phyloP scores from a whole-genome alignment of 2,329 filamentous ascomycete genomes.

The Colletotrichum somersetense region DNA sequence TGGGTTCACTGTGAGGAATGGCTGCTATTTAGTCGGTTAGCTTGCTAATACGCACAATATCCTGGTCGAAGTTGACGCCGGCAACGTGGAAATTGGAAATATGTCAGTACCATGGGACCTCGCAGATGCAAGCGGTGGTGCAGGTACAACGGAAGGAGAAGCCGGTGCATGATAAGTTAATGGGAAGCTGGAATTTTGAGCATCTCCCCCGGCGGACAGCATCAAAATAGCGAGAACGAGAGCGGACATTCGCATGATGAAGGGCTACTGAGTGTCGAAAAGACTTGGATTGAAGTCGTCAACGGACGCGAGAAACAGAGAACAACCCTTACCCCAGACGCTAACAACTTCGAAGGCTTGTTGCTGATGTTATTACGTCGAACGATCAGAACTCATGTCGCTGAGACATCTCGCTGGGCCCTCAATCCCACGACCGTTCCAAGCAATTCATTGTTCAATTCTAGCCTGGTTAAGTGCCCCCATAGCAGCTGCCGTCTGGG shows the following conservation, averaged over 20 bases:
- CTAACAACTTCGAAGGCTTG: neutral
- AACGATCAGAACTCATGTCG: neutral
- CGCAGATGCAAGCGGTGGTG: neutral
- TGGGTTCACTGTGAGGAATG: neutral
- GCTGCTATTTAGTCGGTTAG: neutral
- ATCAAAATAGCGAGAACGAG: neutral
- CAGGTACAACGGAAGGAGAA: neutral
- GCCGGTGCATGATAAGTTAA: neutral
- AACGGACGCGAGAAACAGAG: neutral
- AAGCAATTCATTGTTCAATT: neutral
- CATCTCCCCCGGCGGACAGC: neutral
- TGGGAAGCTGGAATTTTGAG: conserved; percentile 3
- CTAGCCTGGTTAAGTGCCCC: neutral
- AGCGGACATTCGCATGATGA: conserved; percentile 11
- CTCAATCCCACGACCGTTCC: neutral
- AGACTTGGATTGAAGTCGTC: neutral
- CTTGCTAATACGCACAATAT: neutral
- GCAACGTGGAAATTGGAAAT: neutral
- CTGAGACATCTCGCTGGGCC: neutral
- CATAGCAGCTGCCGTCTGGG: neutral
- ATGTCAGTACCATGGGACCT: conserved; percentile 1
- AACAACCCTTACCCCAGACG: neutral
- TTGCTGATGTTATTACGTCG: neutral
- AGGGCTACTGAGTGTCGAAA: neutral
- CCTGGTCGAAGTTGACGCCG: too few species aligned